phyloP scores from a whole-genome alignment of 306 rosid genomes.

The Dalbergia cultrata region DNA sequence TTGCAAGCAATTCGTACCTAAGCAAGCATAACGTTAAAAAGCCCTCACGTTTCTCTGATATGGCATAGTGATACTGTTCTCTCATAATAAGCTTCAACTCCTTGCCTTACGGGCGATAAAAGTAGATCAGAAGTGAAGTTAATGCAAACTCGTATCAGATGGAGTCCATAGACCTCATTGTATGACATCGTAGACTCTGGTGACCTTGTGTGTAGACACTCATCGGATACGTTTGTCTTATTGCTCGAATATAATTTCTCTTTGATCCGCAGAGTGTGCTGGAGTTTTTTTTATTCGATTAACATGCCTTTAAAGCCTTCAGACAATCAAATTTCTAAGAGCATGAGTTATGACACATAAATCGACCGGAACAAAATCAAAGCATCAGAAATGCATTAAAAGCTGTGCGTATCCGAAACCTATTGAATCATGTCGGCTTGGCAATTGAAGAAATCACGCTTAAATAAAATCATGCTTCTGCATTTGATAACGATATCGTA shows the following conservation, averaged over 20 bases:
- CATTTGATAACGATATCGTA: background rate
- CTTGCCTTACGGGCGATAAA: background rate
- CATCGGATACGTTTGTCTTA: too few species aligned
- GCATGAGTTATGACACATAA: background rate
- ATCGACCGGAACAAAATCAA: background rate
- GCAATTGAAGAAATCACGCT: background rate
- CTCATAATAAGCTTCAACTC: background rate
- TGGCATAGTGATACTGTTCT: background rate
- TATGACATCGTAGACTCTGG: background rate
- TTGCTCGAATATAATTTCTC: too few species aligned
- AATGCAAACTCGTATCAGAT: background rate
- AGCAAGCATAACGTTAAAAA: too few species aligned
- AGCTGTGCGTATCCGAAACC: background rate
- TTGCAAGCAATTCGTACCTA: too few species aligned
- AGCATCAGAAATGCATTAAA: background rate
- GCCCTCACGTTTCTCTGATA: too few species aligned
- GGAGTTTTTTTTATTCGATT: too few species aligned
- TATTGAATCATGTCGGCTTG: conserved; percentile 1
- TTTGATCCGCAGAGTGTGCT: too few species aligned
- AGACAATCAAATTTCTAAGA: background rate
- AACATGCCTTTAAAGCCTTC: background rate
- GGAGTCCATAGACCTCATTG: background rate
- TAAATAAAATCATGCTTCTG: conserved; percentile 4
- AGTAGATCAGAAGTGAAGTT: background rate
- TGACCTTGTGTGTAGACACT: background rate